These are phyloP conservation scores for Micractinium conductrix DNA, from an alignment of 139 green algal genomes.

Conservation along the genomic window DNA sequence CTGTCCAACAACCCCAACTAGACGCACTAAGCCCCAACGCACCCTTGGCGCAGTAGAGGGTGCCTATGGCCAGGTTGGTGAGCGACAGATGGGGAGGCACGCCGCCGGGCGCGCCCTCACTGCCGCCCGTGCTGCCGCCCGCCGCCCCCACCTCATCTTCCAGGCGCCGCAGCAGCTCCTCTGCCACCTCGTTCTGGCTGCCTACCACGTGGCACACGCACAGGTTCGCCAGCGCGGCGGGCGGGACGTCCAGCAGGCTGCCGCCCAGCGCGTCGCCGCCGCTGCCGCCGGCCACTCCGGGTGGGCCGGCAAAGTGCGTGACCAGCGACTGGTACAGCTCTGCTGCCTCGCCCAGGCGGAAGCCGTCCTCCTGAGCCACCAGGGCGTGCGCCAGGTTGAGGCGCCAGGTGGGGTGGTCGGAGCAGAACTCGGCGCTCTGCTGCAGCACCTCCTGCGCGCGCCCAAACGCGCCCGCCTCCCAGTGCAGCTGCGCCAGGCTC, in stretches of 20 bases:
- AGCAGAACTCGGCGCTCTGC: slow-evolving; percentile 86
- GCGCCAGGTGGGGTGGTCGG: slow-evolving; percentile 85
- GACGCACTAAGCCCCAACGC: background rate
- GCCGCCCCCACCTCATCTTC: slow-evolving; percentile 81
- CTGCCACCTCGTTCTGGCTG: slow-evolving; percentile 88
- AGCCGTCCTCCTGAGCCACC: slow-evolving; percentile 80
- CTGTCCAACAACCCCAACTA: background rate
- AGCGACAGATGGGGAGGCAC: slow-evolving; percentile 80
- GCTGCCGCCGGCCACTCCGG: background rate
- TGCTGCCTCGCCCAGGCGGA: slow-evolving; percentile 14
- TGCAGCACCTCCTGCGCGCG: slow-evolving; percentile 79
- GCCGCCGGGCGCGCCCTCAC: background rate
- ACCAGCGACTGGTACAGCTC: slow-evolving; percentile 50
- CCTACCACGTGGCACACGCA: slow-evolving; percentile 95
- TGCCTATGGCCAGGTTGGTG: slow-evolving; percentile 94
- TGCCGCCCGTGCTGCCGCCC: background rate
- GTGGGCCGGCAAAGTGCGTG: slow-evolving; percentile 21
- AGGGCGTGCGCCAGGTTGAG: slow-evolving; percentile 91
- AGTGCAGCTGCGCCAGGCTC: slow-evolving; percentile 84
- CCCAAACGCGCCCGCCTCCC: slow-evolving; percentile 81
- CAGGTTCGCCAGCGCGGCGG: slow-evolving; percentile 92
- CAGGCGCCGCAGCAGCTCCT: slow-evolving; percentile 90
- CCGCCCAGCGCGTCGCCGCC: slow-evolving; percentile 12
- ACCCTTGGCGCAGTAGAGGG: slow-evolving; percentile 90
- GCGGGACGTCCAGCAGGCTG: slow-evolving; percentile 74